Evolutionary conservation across 441 rosid species (phyloP).

Genomic region (Biscutella auriculata): DNA sequence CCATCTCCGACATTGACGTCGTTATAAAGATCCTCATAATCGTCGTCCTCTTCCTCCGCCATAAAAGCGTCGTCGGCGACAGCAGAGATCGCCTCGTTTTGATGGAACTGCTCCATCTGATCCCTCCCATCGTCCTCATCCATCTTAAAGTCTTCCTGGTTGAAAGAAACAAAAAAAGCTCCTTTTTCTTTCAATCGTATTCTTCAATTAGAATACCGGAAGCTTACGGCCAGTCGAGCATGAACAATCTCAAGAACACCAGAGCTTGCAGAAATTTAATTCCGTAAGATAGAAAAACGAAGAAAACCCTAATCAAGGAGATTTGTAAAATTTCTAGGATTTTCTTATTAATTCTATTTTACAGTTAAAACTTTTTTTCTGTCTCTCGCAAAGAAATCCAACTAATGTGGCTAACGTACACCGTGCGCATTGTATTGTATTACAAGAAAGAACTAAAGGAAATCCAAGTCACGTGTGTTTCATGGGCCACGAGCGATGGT

Average conservation of each 20-base stretch:
- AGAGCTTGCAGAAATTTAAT: not conserved
- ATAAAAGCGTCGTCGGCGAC: conserved; percentile 50
- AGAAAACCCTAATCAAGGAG: conserved; percentile 19
- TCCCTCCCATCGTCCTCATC: conserved; percentile 43
- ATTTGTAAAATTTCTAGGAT: conserved; percentile 19
- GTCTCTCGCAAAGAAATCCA: not conserved
- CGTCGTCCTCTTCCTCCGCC: conserved; percentile 76
- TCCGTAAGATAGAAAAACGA: conserved; percentile 1
- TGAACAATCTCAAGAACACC: not conserved
- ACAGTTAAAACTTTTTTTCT: not conserved
- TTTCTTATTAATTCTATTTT: conserved; percentile 12
- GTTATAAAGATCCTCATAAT: conserved; percentile 72
- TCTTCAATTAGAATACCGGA: not conserved
- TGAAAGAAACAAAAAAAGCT: not conserved
- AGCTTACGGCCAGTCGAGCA: conserved; percentile 5
- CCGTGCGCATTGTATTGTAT: not conserved
- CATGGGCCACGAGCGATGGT: not conserved
- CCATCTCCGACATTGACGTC: conserved; percentile 85
- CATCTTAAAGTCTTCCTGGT: conserved; percentile 14
- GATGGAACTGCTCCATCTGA: conserved; percentile 52
- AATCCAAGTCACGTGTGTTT: not conserved
- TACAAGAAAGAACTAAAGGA: not conserved
- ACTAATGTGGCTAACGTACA: conserved; percentile 3
- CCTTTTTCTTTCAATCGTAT: not conserved
- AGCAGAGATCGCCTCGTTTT: conserved; percentile 58